phyloP scores from a whole-genome alignment of 225 moss, liverwort and hornwort species.

The Pseudisothecium myosuroides region DNA sequence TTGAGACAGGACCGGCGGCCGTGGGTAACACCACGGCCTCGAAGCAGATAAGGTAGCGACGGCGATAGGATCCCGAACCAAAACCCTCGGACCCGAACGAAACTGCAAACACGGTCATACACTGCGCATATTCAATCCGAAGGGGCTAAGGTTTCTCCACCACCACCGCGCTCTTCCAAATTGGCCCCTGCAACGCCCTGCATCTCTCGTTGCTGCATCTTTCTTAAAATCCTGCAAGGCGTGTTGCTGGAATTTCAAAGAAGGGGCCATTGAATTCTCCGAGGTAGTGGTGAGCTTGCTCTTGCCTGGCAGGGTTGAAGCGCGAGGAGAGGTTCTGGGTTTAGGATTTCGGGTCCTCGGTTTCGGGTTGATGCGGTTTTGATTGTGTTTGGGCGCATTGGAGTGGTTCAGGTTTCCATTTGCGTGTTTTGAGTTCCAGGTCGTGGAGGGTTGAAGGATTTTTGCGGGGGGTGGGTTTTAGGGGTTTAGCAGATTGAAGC shows the following conservation, averaged over 20 bases:
- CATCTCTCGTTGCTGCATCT: background rate
- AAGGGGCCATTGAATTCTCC: background rate
- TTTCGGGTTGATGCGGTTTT: background rate
- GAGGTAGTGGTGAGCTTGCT: background rate
- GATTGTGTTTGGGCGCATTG: background rate
- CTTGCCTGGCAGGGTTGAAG: background rate
- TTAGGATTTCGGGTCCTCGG: background rate
- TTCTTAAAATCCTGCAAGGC: background rate
- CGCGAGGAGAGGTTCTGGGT: background rate
- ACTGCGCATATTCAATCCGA: background rate
- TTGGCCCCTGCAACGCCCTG: background rate
- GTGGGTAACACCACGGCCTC: background rate
- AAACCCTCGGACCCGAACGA: too few species aligned
- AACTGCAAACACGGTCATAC: background rate
- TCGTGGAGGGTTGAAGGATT: background rate
- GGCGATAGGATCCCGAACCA: background rate
- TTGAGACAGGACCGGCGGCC: background rate
- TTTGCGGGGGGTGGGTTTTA: background rate
- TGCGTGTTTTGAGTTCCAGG: background rate
- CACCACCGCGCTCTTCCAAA: background rate
- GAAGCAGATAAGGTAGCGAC: background rate
- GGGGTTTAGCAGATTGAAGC: background rate
- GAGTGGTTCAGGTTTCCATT: background rate
- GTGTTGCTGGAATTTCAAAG: background rate
- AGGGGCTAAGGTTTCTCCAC: constrained; percentile 9